These are phyloP conservation scores for Dothistroma septosporum DNA, from an alignment of 2,329 filamentous ascomycete genomes.

Conservation along the genomic window DNA sequence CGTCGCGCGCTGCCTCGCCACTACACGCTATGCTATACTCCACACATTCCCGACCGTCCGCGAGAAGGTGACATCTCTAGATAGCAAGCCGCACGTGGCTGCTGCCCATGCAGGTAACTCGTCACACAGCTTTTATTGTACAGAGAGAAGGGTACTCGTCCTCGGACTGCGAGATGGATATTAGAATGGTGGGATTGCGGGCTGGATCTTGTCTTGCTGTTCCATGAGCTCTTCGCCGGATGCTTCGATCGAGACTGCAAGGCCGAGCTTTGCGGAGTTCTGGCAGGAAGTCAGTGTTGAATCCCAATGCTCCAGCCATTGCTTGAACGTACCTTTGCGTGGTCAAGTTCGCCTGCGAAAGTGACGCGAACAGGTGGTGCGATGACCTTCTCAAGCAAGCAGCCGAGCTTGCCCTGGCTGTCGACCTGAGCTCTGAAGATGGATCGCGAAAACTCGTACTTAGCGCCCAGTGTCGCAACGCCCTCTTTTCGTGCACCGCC, in stretches of 20 bases:
- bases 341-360: constrained; percentile 94
- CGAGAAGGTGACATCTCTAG: constrained; percentile 6
- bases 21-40: constrained; percentile 15
- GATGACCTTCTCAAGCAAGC: constrained; percentile 91
- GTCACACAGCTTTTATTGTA: constrained; percentile 21
- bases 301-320: background rate
- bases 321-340: constrained; percentile 70
- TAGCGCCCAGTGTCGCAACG: constrained; percentile 84
- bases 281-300: constrained; percentile 39
- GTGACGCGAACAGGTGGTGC: constrained; percentile 88
- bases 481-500: constrained; percentile 76
- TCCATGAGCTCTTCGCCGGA: constrained; percentile 81
- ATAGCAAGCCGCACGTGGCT: constrained; percentile 18
- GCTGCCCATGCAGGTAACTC: constrained; percentile 7
- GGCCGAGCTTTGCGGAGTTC: constrained; percentile 92
- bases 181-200: constrained; percentile 41
- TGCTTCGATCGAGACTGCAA: constrained; percentile 88
- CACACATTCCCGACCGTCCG: constrained; percentile 10
- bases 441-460: constrained; percentile 96
- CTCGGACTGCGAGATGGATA: constrained; percentile 1
- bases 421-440: constrained; percentile 96
- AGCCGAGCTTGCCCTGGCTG: constrained; percentile 88
- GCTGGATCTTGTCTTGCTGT: constrained; percentile 58
- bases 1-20: constrained; percentile 12
- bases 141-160: constrained; percentile 21